phyloP scores from a whole-genome alignment of 2,329 filamentous ascomycete species.

The Aspergillus terreus region DNA sequence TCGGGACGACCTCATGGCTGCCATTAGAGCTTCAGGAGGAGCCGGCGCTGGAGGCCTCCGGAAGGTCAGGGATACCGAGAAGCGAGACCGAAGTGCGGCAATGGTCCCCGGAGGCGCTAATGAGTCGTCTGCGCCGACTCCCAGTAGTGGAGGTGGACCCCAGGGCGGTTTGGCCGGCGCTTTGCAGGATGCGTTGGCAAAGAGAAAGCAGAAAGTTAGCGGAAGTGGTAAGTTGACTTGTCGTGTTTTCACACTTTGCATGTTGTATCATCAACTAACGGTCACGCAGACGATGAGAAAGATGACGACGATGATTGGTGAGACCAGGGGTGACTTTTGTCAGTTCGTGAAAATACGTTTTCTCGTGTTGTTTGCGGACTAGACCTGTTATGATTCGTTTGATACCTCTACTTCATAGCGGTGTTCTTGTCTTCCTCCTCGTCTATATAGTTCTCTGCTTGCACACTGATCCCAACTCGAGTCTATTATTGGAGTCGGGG shows the following conservation, averaged over 20 bases:
- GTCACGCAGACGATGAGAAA: conserved; percentile 43
- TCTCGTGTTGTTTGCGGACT: conserved; percentile 6
- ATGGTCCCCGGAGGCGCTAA: conserved; percentile 47
- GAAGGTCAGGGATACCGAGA: conserved; percentile 45
- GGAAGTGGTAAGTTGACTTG: conserved; percentile 73
- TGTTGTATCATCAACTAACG: conserved; percentile 19
- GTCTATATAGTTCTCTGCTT: background rate
- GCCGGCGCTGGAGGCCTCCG: conserved; percentile 44
- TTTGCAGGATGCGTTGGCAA: conserved; percentile 70
- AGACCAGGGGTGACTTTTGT: conserved; percentile 10
- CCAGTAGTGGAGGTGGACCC: conserved; percentile 50
- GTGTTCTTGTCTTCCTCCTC: conserved; percentile 3
- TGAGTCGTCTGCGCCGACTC: conserved; percentile 57
- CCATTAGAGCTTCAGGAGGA: conserved; percentile 54
- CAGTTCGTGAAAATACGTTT: background rate
- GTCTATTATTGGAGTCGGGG: background rate
- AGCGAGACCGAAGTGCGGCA: conserved; percentile 45
- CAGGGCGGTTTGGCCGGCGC: conserved; percentile 73
- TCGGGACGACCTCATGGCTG: conserved; percentile 44
- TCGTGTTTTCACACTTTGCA: background rate
- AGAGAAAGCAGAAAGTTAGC: conserved; percentile 90
- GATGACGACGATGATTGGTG: conserved; percentile 47
- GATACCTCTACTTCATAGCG: conserved; percentile 14
- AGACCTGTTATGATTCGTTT: conserved; percentile 11
- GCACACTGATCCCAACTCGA: background rate